phyloP scores from a whole-genome alignment of 331 rosid species.

The Erythrophleum ivorense region DNA sequence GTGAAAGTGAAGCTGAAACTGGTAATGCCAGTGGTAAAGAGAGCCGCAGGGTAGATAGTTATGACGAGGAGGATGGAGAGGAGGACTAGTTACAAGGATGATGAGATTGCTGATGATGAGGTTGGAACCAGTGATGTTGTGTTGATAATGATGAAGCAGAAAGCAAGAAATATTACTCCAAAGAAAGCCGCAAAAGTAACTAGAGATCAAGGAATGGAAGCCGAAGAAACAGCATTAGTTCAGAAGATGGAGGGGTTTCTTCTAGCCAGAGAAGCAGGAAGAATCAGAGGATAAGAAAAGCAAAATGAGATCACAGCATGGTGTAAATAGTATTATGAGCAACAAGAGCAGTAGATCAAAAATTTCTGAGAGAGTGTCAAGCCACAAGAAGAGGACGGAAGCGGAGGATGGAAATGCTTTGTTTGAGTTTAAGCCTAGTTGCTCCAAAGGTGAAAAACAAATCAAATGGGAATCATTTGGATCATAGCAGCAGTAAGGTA shows the following conservation, averaged over 20 bases:
- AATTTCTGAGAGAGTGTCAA: slow-evolving; percentile 24
- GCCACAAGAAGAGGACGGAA: slow-evolving; percentile 35
- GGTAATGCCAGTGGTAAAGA: too few relatives aligned
- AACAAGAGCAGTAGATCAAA: slow-evolving; percentile 36
- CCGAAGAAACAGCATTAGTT: slow-evolving; percentile 34
- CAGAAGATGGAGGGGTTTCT: slow-evolving; percentile 34
- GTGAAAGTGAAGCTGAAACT: too few relatives aligned
- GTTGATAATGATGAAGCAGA: neutral
- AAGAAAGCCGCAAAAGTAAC: slow-evolving; percentile 48
- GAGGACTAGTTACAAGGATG: too few relatives aligned
- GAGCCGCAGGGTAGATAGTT: too few relatives aligned
- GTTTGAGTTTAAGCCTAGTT: too few relatives aligned
- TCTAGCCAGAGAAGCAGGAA: slow-evolving; percentile 26
- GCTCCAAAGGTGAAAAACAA: too few relatives aligned
- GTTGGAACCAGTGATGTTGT: too few relatives aligned
- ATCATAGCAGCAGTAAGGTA: too few relatives aligned
- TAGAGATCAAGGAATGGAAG: slow-evolving; percentile 37
- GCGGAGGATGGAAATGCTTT: slow-evolving; percentile 33
- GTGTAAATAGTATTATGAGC: slow-evolving; percentile 24
- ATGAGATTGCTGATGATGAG: too few relatives aligned
- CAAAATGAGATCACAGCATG: slow-evolving; percentile 16
- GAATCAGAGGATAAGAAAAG: neutral
- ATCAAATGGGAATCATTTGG: too few relatives aligned
- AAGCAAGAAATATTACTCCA: slow-evolving; percentile 42
- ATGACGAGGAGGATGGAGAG: too few relatives aligned